phyloP scores from a whole-genome alignment of 805 yeast genomes.

The Zygotorulaspora florentina region DNA sequence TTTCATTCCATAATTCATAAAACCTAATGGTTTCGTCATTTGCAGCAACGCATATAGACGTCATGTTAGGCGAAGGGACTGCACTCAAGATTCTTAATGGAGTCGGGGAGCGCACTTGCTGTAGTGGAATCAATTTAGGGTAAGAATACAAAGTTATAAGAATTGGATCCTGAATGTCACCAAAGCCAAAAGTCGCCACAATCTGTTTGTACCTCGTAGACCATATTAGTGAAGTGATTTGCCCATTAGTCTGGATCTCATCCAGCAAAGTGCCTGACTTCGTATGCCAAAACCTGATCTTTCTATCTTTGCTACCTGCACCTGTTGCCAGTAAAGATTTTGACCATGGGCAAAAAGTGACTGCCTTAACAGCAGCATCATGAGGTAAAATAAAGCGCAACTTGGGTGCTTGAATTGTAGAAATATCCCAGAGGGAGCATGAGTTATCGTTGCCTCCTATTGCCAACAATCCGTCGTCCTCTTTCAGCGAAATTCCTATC shows the following conservation, averaged over 20 bases:
- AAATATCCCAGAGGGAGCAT: constrained; percentile 72
- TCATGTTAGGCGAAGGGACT: constrained; percentile 58
- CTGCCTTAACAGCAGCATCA: constrained; percentile 83
- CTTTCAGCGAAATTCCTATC: constrained; percentile 56
- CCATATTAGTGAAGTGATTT: constrained; percentile 80
- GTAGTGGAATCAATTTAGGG: constrained; percentile 52
- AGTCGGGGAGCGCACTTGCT: constrained; percentile 47
- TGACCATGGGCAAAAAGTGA: constrained; percentile 90
- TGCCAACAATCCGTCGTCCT: constrained; percentile 54
- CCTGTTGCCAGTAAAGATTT: constrained; percentile 80
- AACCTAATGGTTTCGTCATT: constrained; percentile 76
- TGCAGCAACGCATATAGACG: constrained; percentile 65
- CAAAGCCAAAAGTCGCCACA: constrained; percentile 79
- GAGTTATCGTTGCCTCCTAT: constrained; percentile 83
- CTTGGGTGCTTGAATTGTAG: constrained; percentile 39
- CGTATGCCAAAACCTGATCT: constrained; percentile 85
- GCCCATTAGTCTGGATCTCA: constrained; percentile 57
- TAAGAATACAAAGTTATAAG: constrained; percentile 61
- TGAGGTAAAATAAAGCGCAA: constrained; percentile 55
- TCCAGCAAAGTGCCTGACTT: constrained; percentile 66
- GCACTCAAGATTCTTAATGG: constrained; percentile 63
- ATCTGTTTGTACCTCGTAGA: constrained; percentile 58
- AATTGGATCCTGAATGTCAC: constrained; percentile 47
- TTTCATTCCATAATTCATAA: constrained; percentile 63
- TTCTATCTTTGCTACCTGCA: constrained; percentile 79